Conservation (phyloP, 192 early-diverging fungal species). For the Backusella tuberculispora region DNA sequence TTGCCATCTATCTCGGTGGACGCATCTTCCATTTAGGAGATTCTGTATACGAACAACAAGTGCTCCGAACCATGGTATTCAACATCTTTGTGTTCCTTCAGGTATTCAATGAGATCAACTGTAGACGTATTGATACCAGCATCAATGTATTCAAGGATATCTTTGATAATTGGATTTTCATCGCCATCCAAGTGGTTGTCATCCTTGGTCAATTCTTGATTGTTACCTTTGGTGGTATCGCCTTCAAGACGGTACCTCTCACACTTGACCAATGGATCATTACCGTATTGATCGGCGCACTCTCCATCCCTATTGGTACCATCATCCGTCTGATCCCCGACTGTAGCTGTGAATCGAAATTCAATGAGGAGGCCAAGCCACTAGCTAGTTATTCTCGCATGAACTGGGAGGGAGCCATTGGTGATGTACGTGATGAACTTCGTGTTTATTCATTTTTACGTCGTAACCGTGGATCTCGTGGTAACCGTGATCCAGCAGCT, state of each 20-base stretch:
- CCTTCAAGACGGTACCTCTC: conserved; percentile 82
- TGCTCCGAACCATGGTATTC: conserved; percentile 81
- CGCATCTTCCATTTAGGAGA: conserved; percentile 63
- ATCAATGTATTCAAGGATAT: conserved; percentile 91
- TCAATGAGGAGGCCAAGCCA: conserved; percentile 44
- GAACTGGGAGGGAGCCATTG: conserved; percentile 44
- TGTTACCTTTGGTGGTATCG: conserved; percentile 84
- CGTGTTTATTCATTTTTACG: conserved; percentile 31
- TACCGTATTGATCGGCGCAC: conserved; percentile 76
- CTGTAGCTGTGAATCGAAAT: conserved; percentile 41
- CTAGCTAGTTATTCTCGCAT: conserved; percentile 40
- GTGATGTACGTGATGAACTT: conserved; percentile 37
- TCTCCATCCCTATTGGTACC: conserved; percentile 81
- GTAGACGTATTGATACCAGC: conserved; percentile 75
- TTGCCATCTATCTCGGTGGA: conserved; percentile 59
- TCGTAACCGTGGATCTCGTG: background rate
- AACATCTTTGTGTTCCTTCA: conserved; percentile 94
- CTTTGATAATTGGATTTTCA: conserved; percentile 78
- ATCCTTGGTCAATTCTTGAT: conserved; percentile 81
- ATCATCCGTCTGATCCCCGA: conserved; percentile 83
- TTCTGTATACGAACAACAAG: conserved; percentile 43
- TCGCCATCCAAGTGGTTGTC: conserved; percentile 73
- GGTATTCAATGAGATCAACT: conserved; percentile 95
- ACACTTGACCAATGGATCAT: conserved; percentile 72
- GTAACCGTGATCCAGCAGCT: background rate